Conservation (phyloP, 2,329 filamentous ascomycete genomes). For the Fusarium humuli region DNA sequence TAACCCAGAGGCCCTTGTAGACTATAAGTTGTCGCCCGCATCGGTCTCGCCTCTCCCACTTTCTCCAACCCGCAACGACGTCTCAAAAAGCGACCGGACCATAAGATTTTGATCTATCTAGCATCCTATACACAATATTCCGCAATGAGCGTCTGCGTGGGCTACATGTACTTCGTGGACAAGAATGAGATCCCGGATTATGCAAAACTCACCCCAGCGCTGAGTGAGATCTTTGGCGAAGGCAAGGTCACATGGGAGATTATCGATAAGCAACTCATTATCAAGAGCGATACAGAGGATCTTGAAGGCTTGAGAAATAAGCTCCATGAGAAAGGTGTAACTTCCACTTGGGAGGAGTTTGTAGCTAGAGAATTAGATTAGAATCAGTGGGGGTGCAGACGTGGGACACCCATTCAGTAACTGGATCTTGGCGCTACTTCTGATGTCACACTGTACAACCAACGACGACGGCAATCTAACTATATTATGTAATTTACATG, state of each 20-base stretch:
- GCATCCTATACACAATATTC: accelerated
- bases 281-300: accelerated
- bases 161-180: background rate
- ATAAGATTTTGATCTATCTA: background rate
- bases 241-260: accelerated
- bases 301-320: background rate
- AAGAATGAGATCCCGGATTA: background rate
- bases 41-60: background rate
- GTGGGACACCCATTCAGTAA: no score
- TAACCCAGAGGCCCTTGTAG: accelerated
- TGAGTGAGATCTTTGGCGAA: background rate
- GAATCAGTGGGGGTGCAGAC: background rate
- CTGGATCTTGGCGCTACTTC: no score
- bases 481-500: no score
- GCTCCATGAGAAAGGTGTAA: background rate
- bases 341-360: background rate
- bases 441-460: no score
- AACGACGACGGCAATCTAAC: no score
- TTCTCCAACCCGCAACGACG: accelerated
- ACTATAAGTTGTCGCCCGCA: background rate
- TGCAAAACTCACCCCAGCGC: accelerated
- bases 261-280: accelerated
- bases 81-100: accelerated
- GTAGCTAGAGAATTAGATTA: background rate
- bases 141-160: background rate